Evolutionary conservation across 805 yeast genomes (phyloP), one percentile per base, ranked within the genome.

Genomic region (Candida saitoana): DNA sequence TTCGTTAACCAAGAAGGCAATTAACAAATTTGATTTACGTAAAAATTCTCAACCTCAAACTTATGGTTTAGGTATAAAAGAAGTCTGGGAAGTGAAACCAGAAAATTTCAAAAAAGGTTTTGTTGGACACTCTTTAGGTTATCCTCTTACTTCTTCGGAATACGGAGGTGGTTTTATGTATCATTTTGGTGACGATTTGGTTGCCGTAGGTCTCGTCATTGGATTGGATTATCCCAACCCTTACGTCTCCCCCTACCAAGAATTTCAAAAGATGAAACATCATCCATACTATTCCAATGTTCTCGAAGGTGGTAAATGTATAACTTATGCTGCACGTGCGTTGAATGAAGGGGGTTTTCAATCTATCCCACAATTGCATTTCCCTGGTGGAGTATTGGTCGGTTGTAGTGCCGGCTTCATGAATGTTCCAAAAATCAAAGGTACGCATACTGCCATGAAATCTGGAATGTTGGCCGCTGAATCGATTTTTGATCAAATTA

Each of bases 121-220:
- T 47, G 90, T 87, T 15, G 80, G 85, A 1, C 99, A 93, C 60
- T 73, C 95, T 0, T 67, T 93, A 74, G 99, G 99, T 2, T 89
- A 74, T 59, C 99, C 99, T 9, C 67, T 93, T 46, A 57, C 77
- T 11, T 63, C 73, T 38, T 80, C 76, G 41, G 82, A 84, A 2
- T 93, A 93, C 57, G 99, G 99, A 34, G 99, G 99, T 51, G 98
- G 97, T 0, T 93, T 93, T 70, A 84, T 85, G 77, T 93, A 93
- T 62, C 99, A 93, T 63, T 93, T 93, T 62, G 97, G 96, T 40
- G 96, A 89, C 48, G 89, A 89, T 14, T 65, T 88, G 38, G 98
- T 91, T 7, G 74, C 96, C 2, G 87, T 91, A 9, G 99, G 99
- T 1, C 60, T 91, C n/a, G 99, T 93, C 8, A 77, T 89, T 36